Conservation (phyloP, 768 basidiomycete species). For the Albatrellus ellisii region DNA sequence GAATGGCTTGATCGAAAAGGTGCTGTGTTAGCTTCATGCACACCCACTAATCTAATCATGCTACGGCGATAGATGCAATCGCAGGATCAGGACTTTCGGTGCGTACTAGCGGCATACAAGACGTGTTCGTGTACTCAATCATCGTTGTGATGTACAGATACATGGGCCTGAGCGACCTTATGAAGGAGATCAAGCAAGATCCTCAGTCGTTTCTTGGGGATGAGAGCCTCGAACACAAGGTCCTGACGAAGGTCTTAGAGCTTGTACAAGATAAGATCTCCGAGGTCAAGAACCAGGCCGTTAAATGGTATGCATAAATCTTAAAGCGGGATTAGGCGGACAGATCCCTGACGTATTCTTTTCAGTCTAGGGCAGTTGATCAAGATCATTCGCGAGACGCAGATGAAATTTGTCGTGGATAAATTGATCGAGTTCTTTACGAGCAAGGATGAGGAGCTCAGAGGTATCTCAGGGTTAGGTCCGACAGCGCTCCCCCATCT, state of each 20-base stretch:
- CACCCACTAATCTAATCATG: conserved; percentile 2
- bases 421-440: conserved; percentile 77
- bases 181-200: conserved; percentile 78
- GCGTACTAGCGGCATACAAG: conserved; percentile 13
- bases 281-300: conserved; percentile 96
- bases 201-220: conserved; percentile 67
- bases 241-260: conserved; percentile 71
- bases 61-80: conserved; percentile 59
- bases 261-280: conserved; percentile 92
- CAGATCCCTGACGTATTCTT: not conserved
- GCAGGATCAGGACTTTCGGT: conserved; percentile 86
- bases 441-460: conserved; percentile 81
- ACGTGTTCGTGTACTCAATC: conserved; percentile 11
- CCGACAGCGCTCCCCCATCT: conserved; percentile 11
- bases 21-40: conserved; percentile 14
- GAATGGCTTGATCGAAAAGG: conserved; percentile 79
- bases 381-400: conserved; percentile 71
- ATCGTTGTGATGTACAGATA: conserved; percentile 45
- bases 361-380: conserved; percentile 78
- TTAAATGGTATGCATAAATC: conserved; percentile 62
- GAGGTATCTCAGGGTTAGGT: conserved; percentile 94
- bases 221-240: conserved; percentile 73
- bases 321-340: not conserved
- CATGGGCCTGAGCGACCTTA: conserved; percentile 94
- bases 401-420: conserved; percentile 82